Evolutionary conservation across 805 yeast genomes (phyloP).

Genomic region (Groenewaldozyma salmanticensis): DNA sequence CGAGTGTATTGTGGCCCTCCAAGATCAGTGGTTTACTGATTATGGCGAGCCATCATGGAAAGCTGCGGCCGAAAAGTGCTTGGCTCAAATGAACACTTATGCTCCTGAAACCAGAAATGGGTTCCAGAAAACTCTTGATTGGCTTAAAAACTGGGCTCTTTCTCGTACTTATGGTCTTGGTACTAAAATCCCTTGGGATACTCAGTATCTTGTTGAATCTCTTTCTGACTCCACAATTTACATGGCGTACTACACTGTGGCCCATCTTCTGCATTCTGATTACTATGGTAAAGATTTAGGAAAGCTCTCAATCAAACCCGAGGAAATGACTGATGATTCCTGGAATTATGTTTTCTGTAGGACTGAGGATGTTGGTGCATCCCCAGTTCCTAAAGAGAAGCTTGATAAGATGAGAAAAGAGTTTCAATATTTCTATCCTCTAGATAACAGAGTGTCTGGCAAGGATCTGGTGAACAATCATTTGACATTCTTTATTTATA

Average conservation of each 20-base stretch:
- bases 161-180: constrained; percentile 96
- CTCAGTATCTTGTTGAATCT: constrained; percentile 84
- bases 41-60: constrained; percentile 95
- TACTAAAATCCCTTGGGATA: constrained; percentile 94
- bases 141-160: constrained; percentile 98
- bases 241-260: constrained; percentile 88
- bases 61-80: constrained; percentile 66
- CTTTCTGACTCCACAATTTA: constrained; percentile 92
- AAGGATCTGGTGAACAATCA: constrained; percentile 97
- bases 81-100: constrained; percentile 66
- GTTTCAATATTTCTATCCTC: constrained; percentile 93
- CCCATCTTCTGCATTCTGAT: constrained; percentile 78
- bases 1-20: constrained; percentile 90
- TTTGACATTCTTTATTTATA: constrained; percentile 88
- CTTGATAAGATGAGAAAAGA: constrained; percentile 76
- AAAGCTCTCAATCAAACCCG: constrained; percentile 61
- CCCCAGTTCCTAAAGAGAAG: constrained; percentile 53
- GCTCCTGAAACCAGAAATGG: constrained; percentile 79
- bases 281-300: constrained; percentile 74
- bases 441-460: constrained; percentile 87
- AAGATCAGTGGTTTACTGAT: constrained; percentile 97
- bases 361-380: constrained; percentile 42
- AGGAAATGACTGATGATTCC: constrained; percentile 84
- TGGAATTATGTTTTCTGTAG: constrained; percentile 84
- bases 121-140: constrained; percentile 85